Base-by-base conservation (phyloP, 2,329 filamentous ascomycete species). In the Apiospora hydei region DNA sequence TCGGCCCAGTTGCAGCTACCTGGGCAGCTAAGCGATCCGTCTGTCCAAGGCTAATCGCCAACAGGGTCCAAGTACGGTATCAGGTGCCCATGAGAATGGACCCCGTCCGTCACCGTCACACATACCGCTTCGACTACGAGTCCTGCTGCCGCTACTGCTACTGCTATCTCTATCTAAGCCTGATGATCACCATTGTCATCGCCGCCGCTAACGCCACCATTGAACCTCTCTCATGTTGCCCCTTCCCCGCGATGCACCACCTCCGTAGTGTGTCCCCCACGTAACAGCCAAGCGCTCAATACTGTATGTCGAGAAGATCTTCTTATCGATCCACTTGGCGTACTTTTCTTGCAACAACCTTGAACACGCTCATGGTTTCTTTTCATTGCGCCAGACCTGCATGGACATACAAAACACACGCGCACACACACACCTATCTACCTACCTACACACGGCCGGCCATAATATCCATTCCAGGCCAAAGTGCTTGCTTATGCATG, bases 401-500 rank as follows among this genome's bases (percentile, higher is more conserved):
- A 64, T 41, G 18, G 13, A n/a, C 18, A 47, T 8, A 6, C 21
- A 47, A 30, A 30, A 30, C 46, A 21, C 8, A 46, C 46, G 18
- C 30, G 11, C 53, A 16, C 26, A 18, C 24, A 30, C 49, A 24
- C 24, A 30, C 26, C 30, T 30, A 30, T 6, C 30, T 18, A 18
- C 51, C 4, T 14, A 16, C 14, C 11, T 16, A 38, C 53, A 38
- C 53, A 21, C 18, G 53, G 30, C 53, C 53, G 57, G 57, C 57
- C 11, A 34, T 41, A 18, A 14, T 24, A 41, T 41, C 57, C 34
- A 24, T 41, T 64, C 21, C 34, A 64, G 57, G 57, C n/a, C 34
- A 41, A 64, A 64, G 57, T 41, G 57, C 57, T 64, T 41, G 57
- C 57, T n/a, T n/a, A 64, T 38, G 34, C 30, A 64, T 64, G 57